phyloP scores from a whole-genome alignment of 768 basidiomycete species.

The Calocybe gangraenosa region DNA sequence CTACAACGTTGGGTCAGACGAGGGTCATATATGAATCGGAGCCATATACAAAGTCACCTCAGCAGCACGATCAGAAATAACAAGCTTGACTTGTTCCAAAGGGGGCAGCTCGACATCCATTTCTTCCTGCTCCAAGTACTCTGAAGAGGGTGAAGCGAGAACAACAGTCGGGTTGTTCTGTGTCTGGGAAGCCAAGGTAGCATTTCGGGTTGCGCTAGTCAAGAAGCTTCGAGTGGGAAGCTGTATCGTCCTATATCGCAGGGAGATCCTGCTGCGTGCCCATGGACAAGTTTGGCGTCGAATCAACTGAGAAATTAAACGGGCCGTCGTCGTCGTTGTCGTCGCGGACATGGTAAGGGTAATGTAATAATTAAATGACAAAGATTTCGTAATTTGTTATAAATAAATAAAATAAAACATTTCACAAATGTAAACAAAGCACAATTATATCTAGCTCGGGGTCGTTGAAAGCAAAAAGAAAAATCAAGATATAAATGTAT shows the following conservation, averaged over 20 bases:
- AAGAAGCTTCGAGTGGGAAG: slow-evolving; percentile 16
- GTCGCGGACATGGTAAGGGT: slow-evolving; percentile 14
- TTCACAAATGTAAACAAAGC: not conserved
- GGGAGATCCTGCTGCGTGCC: slow-evolving; percentile 1
- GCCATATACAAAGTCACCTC: slow-evolving; percentile 42
- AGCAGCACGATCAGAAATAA: slow-evolving; percentile 71
- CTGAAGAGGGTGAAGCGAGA: slow-evolving; percentile 44
- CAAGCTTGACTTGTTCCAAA: slow-evolving; percentile 46
- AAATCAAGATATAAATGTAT: slow-evolving; percentile 24
- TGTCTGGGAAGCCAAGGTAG: slow-evolving; percentile 39
- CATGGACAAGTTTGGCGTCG: slow-evolving; percentile 8
- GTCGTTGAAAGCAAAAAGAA: slow-evolving; percentile 12
- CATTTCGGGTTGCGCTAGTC: slow-evolving; percentile 17
- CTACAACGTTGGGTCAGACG: slow-evolving; percentile 32
- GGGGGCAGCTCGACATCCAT: slow-evolving; percentile 59
- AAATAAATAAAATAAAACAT: slow-evolving; percentile 1
- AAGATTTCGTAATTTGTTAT: too few relatives aligned
- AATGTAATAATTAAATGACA: too few relatives aligned
- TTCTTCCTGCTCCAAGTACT: slow-evolving; percentile 57
- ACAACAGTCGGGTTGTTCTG: slow-evolving; percentile 45
- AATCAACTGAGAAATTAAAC: slow-evolving; percentile 10
- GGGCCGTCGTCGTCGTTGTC: not conserved
- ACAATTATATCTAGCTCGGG: too few relatives aligned
- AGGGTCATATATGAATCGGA: not conserved
- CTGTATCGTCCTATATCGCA: not conserved